phyloP scores from a whole-genome alignment of 2,329 filamentous ascomycete genomes.

The Pochonia chlamydosporia region DNA sequence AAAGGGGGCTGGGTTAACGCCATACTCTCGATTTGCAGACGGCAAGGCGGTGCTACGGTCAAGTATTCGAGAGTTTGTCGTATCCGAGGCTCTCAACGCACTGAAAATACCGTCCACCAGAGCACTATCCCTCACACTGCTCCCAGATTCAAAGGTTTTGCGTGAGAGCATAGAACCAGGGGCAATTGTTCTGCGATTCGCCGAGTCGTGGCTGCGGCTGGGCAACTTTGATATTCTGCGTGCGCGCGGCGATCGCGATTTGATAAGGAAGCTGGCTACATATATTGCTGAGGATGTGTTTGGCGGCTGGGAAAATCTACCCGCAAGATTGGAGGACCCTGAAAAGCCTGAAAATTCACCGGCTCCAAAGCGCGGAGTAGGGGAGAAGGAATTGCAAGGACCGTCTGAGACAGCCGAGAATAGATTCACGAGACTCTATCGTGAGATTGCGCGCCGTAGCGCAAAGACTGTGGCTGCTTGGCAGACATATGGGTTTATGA shows the following conservation, averaged over 20 bases:
- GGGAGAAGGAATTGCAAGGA: slow-evolving; percentile 58
- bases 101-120: slow-evolving; percentile 81
- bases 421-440: slow-evolving; percentile 78
- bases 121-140: slow-evolving; percentile 73
- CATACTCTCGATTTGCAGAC: slow-evolving; percentile 94
- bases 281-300: slow-evolving; percentile 88
- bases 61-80: slow-evolving; percentile 90
- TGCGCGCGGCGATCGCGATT: slow-evolving; percentile 68
- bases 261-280: slow-evolving; percentile 69
- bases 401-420: slow-evolving; percentile 68
- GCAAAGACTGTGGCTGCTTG: slow-evolving; percentile 84
- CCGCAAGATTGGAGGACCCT: slow-evolving; percentile 50
- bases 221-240: slow-evolving; percentile 95
- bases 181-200: slow-evolving; percentile 88
- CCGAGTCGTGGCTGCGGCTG: slow-evolving; percentile 83
- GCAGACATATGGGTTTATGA: slow-evolving; percentile 99
- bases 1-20: slow-evolving; percentile 89
- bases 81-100: slow-evolving; percentile 83
- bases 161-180: slow-evolving; percentile 82
- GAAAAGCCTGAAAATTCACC: slow-evolving; percentile 38
- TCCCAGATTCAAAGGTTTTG: slow-evolving; percentile 66
- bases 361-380: slow-evolving; percentile 45
- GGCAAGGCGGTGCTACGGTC: slow-evolving; percentile 89
- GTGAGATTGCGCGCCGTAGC: slow-evolving; percentile 80
- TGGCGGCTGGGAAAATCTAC: slow-evolving; percentile 79